Base-by-base conservation (phyloP, 73 alveolate genomes). In the Paramecium sexaurelia region DNA sequence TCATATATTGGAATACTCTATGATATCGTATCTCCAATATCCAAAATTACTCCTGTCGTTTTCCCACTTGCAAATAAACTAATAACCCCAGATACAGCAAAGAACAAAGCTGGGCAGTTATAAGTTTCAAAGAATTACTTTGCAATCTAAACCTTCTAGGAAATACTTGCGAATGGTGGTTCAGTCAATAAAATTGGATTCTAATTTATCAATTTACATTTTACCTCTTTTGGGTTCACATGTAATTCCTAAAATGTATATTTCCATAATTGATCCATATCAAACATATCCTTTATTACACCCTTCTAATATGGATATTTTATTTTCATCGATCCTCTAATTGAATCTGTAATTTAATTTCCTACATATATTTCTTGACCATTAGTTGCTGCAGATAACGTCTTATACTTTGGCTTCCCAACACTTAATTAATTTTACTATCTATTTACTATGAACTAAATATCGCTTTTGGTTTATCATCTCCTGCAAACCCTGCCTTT, bases 21-120 rank as follows among this genome's bases (percentile, higher is more conserved):
- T 75, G 97, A 75, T 24, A 96, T 96, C 37, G 97, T 98, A 56
- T 96, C 99, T 75, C 99, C 99, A 85, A 94, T 91, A 85, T 97
- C 98, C 29, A 93, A 88, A 19, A 94, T 97, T 26, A 97, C 93
- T 33, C 99, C 99, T 56, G 97, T 94, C 24, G 96, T 92, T 75
- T 92, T 96, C 9, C 99, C 99, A 88, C 93, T 92, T 26, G 98
- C 96, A 69, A 85, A 85, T 55, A 97, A 88, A 24, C 96, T 56
- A 15, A 94, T 92, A 0, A 95, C 96, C 8, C 97, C 98, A 66
- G 89, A 92, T 32, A 92, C 92, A 9, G 93, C 95, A 95, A 96
- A 94, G 84, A 92, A 97, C 20, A 97, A 75, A 36, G 97, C 97
- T 10, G 97, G 98, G 22, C 92, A 95, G 32, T 95, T 85, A 85